These are phyloP conservation scores for Caloboletus inedulis DNA, from an alignment of 1,284 basidiomycete species.

Conservation along the genomic window DNA sequence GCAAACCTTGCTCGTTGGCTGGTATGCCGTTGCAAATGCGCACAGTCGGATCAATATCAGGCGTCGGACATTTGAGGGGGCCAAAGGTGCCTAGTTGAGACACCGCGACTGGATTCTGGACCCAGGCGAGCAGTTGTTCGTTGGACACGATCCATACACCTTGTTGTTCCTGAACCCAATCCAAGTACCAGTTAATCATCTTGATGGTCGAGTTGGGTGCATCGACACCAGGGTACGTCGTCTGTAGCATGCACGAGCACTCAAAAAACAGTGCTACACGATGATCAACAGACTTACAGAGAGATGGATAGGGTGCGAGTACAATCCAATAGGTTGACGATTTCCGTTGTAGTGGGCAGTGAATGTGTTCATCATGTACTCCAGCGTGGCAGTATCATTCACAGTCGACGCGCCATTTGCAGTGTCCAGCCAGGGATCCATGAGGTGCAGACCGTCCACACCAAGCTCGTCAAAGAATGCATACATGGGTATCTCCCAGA, in stretches of 20 bases:
- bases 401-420: not conserved
- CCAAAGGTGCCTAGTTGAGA: not conserved
- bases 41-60: not conserved
- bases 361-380: slow-evolving; percentile 1
- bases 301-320: slow-evolving; percentile 1
- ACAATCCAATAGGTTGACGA: slow-evolving; percentile 3
- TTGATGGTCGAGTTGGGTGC: not conserved
- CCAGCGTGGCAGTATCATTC: not conserved
- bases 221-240: not conserved
- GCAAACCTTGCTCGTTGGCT: not conserved
- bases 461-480: slow-evolving; percentile 1
- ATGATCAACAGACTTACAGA: not conserved
- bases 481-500: slow-evolving; percentile 6
- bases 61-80: not conserved
- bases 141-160: no score
- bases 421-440: slow-evolving; percentile 4
- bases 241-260: no score
- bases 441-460: not conserved
- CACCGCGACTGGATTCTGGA: not conserved
- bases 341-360: not conserved
- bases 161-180: no score
- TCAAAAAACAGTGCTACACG: not conserved
- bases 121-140: not conserved
- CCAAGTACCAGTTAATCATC: not conserved
- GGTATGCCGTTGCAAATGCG: not conserved